A percentile compares a stretch with the other conserved stretches of the same genome.
phyloP scores from a whole-genome alignment of 1,284 basidiomycete species.

The Cystobasidium sp. region DNA sequence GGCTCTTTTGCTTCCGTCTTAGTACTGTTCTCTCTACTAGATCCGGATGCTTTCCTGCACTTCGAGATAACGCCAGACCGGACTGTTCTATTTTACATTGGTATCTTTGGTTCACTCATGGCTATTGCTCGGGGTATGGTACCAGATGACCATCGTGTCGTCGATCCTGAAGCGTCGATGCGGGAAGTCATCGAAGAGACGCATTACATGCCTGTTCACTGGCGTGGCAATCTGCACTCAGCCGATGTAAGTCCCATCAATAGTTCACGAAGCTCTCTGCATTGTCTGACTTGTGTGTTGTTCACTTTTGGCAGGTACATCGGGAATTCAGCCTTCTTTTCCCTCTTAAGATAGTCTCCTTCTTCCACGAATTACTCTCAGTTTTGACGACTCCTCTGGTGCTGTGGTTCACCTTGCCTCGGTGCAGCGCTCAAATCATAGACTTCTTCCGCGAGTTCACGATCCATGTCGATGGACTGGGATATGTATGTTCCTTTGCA shows the following conservation, averaged over 20 bases:
- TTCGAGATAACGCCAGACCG: slow-evolving; percentile 93
- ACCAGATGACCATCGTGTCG: slow-evolving; percentile 88
- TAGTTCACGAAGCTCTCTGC: not conserved
- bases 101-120: slow-evolving; percentile 82
- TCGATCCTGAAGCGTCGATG: slow-evolving; percentile 91
- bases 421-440: slow-evolving; percentile 82
- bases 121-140: slow-evolving; percentile 93
- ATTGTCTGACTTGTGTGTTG: not conserved
- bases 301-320: slow-evolving; percentile 68
- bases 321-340: slow-evolving; percentile 86
- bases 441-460: slow-evolving; percentile 98
- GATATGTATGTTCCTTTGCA: slow-evolving; percentile 96
- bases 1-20: slow-evolving; percentile 96
- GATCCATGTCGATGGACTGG: slow-evolving; percentile 91
- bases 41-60: slow-evolving; percentile 77
- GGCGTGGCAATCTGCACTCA: slow-evolving; percentile 87
- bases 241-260: slow-evolving; percentile 65
- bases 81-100: slow-evolving; percentile 90
- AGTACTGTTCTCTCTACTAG: slow-evolving; percentile 83
- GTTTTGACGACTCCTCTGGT: slow-evolving; percentile 94
- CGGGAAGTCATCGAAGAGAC: slow-evolving; percentile 88
- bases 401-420: slow-evolving; percentile 86
- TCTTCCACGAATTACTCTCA: slow-evolving; percentile 82
- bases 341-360: slow-evolving; percentile 82
- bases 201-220: slow-evolving; percentile 91